A percentile compares a stretch with the other conserved stretches of the same genome.
These are phyloP conservation scores for Nakazawaea anatomiae DNA, from an alignment of 805 yeast genomes.

Conservation along the genomic window DNA sequence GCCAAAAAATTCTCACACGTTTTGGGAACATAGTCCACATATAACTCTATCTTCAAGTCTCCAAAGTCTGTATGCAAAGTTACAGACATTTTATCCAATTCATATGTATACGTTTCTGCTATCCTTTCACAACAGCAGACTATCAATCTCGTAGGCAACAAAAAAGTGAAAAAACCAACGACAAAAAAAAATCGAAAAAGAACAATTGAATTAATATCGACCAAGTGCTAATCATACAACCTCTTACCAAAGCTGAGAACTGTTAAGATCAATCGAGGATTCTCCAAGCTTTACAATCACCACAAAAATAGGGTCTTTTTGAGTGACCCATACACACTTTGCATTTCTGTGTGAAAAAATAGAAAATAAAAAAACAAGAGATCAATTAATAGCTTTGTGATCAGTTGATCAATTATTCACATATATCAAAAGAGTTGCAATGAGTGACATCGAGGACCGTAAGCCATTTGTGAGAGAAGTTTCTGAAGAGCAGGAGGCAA, in stretches of 20 bases:
- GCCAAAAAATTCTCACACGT: constrained; percentile 35
- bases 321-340: background rate
- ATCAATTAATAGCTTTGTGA: no score
- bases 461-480: constrained; percentile 6
- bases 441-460: constrained; percentile 9
- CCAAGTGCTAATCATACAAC: no score
- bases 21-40: constrained; percentile 31
- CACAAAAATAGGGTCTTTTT: background rate
- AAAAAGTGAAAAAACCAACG: constrained; percentile 10
- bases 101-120: background rate
- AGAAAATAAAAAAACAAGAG: no score
- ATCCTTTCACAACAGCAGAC: no score
- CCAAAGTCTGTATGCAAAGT: constrained; percentile 33
- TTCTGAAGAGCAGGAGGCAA: background rate
- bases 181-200: background rate
- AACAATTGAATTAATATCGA: no score
- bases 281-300: background rate
- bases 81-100: constrained; percentile 12
- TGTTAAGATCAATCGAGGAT: background rate
- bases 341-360: no score
- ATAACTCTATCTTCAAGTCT: constrained; percentile 31
- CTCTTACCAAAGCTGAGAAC: background rate
- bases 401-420: no score
- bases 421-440: background rate
- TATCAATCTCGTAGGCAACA: background rate